Percentiles rank a stretch among this genome's conserved stretches.
Evolutionary conservation across 768 basidiomycete genomes (phyloP).

Genomic region (Suillus tomentosus): DNA sequence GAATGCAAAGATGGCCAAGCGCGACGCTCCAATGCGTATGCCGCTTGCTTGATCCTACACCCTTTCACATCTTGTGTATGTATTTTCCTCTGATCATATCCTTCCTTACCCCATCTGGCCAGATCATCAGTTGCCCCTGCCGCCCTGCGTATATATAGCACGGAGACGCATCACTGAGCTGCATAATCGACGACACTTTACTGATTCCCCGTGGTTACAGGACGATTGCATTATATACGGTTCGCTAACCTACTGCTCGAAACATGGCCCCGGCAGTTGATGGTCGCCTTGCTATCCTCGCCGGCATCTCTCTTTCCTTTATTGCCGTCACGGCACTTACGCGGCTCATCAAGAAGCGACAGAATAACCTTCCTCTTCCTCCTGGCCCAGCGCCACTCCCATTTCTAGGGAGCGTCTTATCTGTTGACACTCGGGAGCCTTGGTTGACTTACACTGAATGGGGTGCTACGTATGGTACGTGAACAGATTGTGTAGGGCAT

Average conservation of each 20-base stretch:
- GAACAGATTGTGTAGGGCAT: not conserved
- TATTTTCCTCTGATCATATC: no score
- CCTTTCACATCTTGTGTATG: no score
- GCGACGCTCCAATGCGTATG: no score
- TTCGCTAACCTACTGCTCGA: not conserved
- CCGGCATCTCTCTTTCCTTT: not conserved
- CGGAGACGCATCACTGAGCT: no score
- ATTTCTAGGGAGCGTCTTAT: not conserved
- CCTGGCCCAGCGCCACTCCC: not conserved
- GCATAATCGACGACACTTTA: no score
- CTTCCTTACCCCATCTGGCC: no score
- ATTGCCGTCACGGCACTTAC: not conserved
- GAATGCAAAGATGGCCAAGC: no score
- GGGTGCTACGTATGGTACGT: slow-evolving; percentile 18
- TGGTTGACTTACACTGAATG: not conserved
- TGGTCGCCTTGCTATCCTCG: not conserved
- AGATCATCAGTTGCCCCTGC: no score
- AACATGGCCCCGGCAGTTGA: not conserved
- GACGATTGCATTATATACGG: not conserved
- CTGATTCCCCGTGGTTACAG: not conserved
- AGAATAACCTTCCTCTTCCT: not conserved
- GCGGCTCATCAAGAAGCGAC: not conserved
- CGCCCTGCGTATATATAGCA: no score
- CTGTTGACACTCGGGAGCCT: not conserved
- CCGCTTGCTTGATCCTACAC: no score